Evolutionary conservation across 2,329 filamentous ascomycete species (phyloP).

Genomic region (Cryphonectria nitschkei): DNA sequence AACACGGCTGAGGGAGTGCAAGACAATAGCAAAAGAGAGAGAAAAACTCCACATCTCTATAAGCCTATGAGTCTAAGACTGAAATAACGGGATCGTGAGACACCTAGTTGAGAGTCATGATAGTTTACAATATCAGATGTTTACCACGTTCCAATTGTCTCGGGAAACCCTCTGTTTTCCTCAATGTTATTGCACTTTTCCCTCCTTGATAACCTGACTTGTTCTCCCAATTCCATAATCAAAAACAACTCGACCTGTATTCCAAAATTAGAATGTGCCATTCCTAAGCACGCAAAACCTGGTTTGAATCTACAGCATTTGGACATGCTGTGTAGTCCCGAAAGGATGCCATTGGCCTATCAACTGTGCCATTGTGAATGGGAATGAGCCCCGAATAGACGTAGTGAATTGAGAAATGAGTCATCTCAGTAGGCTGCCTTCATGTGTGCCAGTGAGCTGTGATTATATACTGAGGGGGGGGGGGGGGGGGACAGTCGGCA

Average conservation of each 20-base stretch:
- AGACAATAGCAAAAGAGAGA: not conserved
- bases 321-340: not conserved
- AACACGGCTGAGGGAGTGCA: not conserved
- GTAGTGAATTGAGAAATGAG: not conserved
- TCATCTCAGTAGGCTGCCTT: conserved; percentile 1
- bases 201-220: not conserved
- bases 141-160: not conserved
- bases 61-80: not conserved
- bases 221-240: not conserved
- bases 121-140: not conserved
- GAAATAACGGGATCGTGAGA: not conserved
- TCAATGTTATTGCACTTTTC: not conserved
- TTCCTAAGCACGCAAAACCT: not conserved
- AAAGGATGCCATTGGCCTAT: not conserved
- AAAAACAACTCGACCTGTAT: not conserved
- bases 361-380: not conserved
- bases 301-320: not conserved
- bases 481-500: not conserved
- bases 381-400: not conserved
- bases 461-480: not conserved
- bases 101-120: not conserved
- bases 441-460: not conserved
- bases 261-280: not conserved
- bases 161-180: not conserved
- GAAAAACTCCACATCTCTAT: not conserved